Evolutionary conservation across 2,329 filamentous ascomycete species (phyloP).

Genomic region (Hawksworthiomyces lignivorus): DNA sequence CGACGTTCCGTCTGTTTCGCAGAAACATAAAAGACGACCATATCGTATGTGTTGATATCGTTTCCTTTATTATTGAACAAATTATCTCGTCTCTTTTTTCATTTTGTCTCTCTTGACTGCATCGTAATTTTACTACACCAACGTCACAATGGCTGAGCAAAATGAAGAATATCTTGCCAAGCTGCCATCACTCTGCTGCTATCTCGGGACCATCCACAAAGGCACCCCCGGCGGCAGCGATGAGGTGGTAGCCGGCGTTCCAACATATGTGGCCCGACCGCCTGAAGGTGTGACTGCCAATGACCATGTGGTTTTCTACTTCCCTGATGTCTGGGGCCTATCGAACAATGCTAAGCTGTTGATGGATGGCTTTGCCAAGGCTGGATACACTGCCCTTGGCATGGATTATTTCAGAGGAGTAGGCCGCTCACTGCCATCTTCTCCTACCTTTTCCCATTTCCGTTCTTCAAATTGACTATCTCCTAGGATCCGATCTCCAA

Average conservation of each 20-base stretch:
- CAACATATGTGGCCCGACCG: slow-evolving; percentile 21
- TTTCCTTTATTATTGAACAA: no score
- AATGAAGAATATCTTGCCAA: slow-evolving; percentile 16
- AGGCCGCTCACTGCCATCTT: no score
- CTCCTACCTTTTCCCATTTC: not conserved
- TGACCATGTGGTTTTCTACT: slow-evolving; percentile 15
- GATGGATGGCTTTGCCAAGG: slow-evolving; percentile 18
- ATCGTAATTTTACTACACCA: no score
- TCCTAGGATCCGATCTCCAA: slow-evolving; percentile 25
- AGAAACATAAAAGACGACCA: no score
- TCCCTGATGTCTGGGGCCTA: slow-evolving; percentile 17
- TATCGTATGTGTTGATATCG: no score
- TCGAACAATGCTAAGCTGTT: slow-evolving; percentile 15
- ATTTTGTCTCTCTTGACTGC: no score
- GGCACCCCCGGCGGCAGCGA: slow-evolving; percentile 19
- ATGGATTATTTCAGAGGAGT: slow-evolving; percentile 17
- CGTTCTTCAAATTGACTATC: not conserved
- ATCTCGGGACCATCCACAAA: slow-evolving; percentile 18
- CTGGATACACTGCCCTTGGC: slow-evolving; percentile 14
- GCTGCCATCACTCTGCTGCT: slow-evolving; percentile 18
- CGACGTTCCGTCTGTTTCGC: not conserved
- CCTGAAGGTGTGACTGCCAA: slow-evolving; percentile 9
- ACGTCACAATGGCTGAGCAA: not conserved
- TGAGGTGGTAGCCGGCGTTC: slow-evolving; percentile 15
- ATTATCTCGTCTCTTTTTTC: no score